Conservation (phyloP, 495 filamentous ascomycete genomes). For the Daldinia vernicosa region DNA sequence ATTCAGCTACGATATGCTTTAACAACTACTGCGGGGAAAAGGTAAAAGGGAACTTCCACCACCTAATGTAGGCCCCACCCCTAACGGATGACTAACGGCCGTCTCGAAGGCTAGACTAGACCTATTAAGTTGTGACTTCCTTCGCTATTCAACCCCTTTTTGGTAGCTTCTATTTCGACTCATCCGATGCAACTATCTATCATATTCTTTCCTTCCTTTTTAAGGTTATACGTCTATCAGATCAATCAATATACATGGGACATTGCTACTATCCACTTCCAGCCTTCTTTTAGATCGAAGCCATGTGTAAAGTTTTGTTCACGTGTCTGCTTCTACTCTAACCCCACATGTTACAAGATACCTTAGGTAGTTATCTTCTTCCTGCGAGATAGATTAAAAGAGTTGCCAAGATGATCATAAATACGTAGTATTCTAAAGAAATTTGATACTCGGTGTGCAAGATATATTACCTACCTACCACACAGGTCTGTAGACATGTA, state of each 20-base stretch:
- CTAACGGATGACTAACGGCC: slow-evolving; percentile 7
- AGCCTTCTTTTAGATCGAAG: neutral
- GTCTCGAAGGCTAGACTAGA: neutral
- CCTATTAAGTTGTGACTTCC: neutral
- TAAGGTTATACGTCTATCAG: neutral
- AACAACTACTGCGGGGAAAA: neutral
- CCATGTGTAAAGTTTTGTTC: slow-evolving; percentile 2
- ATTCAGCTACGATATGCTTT: slow-evolving; percentile 20
- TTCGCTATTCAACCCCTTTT: slow-evolving; percentile 29
- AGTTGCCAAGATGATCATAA: neutral
- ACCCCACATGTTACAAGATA: neutral
- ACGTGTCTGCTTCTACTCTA: neutral
- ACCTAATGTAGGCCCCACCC: no score
- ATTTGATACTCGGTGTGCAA: neutral
- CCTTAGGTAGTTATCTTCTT: slow-evolving; percentile 10
- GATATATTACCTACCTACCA: neutral
- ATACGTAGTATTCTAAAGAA: neutral
- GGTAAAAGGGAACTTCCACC: neutral
- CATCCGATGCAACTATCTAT: slow-evolving; percentile 10
- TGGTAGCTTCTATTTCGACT: slow-evolving; percentile 25
- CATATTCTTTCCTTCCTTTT: slow-evolving; percentile 31
- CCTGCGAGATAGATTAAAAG: slow-evolving; percentile 30
- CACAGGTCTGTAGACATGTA: neutral
- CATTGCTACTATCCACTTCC: neutral
- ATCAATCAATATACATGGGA: neutral